phyloP scores from a whole-genome alignment of 345 rosid genomes.

The Geranium rotundifolium region DNA sequence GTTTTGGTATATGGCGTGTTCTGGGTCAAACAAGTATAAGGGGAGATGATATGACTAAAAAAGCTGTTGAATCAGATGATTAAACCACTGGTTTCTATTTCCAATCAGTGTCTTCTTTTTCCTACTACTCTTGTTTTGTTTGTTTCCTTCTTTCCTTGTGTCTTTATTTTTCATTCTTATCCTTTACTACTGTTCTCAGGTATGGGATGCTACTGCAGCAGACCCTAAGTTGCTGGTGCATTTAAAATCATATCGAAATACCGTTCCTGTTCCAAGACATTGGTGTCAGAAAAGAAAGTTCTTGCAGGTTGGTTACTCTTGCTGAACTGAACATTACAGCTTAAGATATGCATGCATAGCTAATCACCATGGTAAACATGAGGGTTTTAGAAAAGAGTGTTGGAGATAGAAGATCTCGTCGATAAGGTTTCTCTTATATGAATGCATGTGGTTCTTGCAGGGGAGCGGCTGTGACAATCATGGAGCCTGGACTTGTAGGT shows the following conservation, averaged over 20 bases:
- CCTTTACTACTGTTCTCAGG: constrained; percentile 33
- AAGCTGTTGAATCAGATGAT: too few species aligned
- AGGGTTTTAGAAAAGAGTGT: constrained; percentile 38
- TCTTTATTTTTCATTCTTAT: background rate
- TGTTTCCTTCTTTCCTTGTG: too few species aligned
- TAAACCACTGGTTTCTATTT: too few species aligned
- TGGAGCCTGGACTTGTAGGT: constrained; percentile 99
- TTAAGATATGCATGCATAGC: constrained; percentile 32
- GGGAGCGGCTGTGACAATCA: constrained; percentile 74
- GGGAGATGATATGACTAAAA: too few species aligned
- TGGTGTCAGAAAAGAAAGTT: constrained; percentile 99
- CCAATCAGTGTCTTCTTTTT: too few species aligned
- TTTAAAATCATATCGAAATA: constrained; percentile 83
- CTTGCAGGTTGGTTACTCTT: constrained; percentile 72
- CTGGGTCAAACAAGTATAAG: too few species aligned
- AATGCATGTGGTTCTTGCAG: constrained; percentile 99
- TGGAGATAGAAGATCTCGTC: constrained; percentile 38
- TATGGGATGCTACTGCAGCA: constrained; percentile 97
- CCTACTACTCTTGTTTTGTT: too few species aligned
- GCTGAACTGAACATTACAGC: constrained; percentile 12
- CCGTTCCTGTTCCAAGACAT: constrained; percentile 98
- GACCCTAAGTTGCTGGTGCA: constrained; percentile 93
- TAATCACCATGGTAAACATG: constrained; percentile 31
- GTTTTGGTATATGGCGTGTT: too few species aligned
- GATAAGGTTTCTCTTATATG: constrained; percentile 93